Conservation (phyloP, 768 basidiomycete genomes). For the Russula griseocarnosa region DNA sequence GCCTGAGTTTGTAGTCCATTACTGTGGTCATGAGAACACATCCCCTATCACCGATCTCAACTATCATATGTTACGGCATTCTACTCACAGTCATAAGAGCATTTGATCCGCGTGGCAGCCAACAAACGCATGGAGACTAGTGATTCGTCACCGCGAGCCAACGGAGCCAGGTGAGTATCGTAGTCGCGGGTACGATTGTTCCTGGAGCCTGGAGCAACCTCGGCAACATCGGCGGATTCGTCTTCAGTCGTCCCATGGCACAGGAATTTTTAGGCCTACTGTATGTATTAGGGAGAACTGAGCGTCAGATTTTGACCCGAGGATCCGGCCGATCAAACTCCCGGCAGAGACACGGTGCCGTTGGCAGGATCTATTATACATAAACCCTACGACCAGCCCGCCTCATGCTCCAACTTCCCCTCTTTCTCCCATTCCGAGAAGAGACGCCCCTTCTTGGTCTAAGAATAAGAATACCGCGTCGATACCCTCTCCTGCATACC, state of each 20-base stretch:
- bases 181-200: no score
- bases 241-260: neutral
- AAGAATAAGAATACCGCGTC: neutral
- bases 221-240: neutral
- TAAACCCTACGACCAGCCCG: neutral
- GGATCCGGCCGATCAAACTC: no score
- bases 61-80: neutral
- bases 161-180: no score
- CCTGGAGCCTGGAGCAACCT: no score
- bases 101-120: neutral
- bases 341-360: no score
- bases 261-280: no score
- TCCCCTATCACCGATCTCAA: no score
- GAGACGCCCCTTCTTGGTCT: neutral
- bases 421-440: neutral
- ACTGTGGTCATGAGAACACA: neutral
- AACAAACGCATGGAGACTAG: no score
- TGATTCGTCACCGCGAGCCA: no score
- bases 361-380: neutral
- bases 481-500: neutral
- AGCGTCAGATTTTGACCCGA: no score
- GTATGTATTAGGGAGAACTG: no score
- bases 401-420: neutral
- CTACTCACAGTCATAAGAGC: neutral
- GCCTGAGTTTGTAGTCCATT: no score